These are phyloP conservation scores for Mortierella antarctica DNA, from an alignment of 192 early-diverging fungal species.

Conservation along the genomic window DNA sequence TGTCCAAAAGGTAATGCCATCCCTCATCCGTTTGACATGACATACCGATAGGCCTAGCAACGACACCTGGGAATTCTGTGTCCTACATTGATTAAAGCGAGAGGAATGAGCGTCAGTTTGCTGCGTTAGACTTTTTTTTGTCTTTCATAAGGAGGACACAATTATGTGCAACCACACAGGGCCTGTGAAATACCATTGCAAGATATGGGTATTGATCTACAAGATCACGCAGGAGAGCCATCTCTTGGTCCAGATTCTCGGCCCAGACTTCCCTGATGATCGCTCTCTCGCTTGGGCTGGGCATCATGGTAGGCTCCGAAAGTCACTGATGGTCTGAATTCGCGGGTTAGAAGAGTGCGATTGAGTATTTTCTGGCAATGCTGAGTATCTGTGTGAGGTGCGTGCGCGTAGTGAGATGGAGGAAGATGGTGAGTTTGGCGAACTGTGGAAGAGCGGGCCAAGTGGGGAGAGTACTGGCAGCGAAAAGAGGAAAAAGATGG, in stretches of 20 bases:
- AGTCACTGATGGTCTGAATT: not conserved
- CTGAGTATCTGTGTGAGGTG: not conserved
- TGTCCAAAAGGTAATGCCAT: not conserved
- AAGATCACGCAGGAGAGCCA: conserved; percentile 85
- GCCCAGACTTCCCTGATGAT: conserved; percentile 92
- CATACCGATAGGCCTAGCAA: conserved; percentile 92
- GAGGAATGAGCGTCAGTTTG: not conserved
- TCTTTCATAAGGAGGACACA: not conserved
- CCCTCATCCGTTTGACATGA: not conserved
- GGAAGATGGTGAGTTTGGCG: not conserved
- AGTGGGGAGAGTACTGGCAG: not conserved
- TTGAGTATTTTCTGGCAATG: not conserved
- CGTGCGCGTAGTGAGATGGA: not conserved
- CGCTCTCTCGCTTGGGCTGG: conserved; percentile 57
- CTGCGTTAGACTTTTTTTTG: conserved; percentile 17
- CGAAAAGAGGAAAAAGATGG: not conserved
- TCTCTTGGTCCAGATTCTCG: conserved; percentile 95
- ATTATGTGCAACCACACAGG: not conserved
- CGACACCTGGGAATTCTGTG: conserved; percentile 99
- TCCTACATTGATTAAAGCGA: conserved; percentile 66
- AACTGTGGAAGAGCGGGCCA: too few relatives aligned
- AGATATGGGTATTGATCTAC: conserved; percentile 94
- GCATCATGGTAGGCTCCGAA: conserved; percentile 23
- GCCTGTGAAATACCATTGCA: conserved; percentile 80
- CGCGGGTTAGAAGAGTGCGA: not conserved